Conservation (phyloP, 805 yeast genomes). For the Yarrowia sp. region DNA sequence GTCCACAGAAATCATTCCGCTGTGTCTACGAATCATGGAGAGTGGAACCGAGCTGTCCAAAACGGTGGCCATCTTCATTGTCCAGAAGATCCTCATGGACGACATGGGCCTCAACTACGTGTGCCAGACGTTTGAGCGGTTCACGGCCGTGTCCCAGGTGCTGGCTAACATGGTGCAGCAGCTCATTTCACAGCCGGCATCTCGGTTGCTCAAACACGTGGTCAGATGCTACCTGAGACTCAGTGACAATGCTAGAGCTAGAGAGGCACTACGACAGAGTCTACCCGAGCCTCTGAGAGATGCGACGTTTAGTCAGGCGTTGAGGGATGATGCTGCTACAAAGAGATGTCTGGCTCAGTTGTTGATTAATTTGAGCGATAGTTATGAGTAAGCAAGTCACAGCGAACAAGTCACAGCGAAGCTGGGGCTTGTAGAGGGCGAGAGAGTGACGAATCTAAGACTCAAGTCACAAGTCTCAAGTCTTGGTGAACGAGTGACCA, state of each 20-base stretch:
- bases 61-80: slow-evolving; percentile 95
- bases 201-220: slow-evolving; percentile 87
- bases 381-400: slow-evolving; percentile 43
- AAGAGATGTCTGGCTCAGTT: slow-evolving; percentile 86
- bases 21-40: slow-evolving; percentile 94
- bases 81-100: slow-evolving; percentile 90
- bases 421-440: background rate
- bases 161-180: slow-evolving; percentile 88
- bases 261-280: slow-evolving; percentile 81
- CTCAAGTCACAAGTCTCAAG: too few relatives aligned
- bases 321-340: slow-evolving; percentile 87
- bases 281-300: slow-evolving; percentile 88
- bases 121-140: slow-evolving; percentile 94
- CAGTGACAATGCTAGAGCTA: slow-evolving; percentile 88
- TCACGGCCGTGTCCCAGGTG: slow-evolving; percentile 91
- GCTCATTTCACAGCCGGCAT: slow-evolving; percentile 74
- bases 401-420: background rate
- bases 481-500: too few relatives aligned
- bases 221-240: slow-evolving; percentile 91
- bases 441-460: too few relatives aligned
- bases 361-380: slow-evolving; percentile 66
- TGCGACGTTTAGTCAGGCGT: slow-evolving; percentile 78
- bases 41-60: slow-evolving; percentile 91
- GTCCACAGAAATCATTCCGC: slow-evolving; percentile 95
- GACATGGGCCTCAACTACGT: slow-evolving; percentile 90